phyloP scores from a whole-genome alignment of 192 early-diverging fungal species.

The Phlyctochytrium bullatum region DNA sequence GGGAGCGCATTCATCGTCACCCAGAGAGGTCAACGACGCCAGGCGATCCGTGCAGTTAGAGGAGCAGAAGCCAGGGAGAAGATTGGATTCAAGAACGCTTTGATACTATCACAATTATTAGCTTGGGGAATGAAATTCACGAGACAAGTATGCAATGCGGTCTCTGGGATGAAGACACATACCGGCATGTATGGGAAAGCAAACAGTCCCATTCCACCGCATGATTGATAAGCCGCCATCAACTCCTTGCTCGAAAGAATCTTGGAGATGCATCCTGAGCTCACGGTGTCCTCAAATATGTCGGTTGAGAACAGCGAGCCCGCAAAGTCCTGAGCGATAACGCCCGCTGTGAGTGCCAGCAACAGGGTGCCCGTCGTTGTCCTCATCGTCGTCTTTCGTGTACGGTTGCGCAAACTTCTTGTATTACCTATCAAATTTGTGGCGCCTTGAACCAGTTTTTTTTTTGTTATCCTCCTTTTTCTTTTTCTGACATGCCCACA shows the following conservation, averaged over 20 bases:
- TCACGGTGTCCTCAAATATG: not conserved
- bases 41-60: not conserved
- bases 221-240: conserved; percentile 4
- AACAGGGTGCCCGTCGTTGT: too few relatives aligned
- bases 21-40: not conserved
- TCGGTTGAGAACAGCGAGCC: not conserved
- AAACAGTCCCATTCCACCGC: not conserved
- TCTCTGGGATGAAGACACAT: not conserved
- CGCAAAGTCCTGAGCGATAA: not conserved
- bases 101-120: not conserved
- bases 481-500: too few relatives aligned
- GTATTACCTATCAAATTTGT: too few relatives aligned
- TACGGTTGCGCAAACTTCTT: too few relatives aligned
- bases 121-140: not conserved
- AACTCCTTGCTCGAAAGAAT: not conserved
- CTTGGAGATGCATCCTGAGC: not conserved
- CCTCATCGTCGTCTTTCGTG: too few relatives aligned
- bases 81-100: not conserved
- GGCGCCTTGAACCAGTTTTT: too few relatives aligned
- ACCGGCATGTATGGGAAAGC: not conserved
- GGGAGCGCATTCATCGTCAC: not conserved
- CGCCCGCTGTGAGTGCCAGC: too few relatives aligned
- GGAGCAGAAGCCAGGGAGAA: not conserved
- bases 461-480: too few relatives aligned
- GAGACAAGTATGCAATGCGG: too few relatives aligned